Conservation (phyloP, 1,284 basidiomycete genomes). For the Lignosus rhinocerotis region DNA sequence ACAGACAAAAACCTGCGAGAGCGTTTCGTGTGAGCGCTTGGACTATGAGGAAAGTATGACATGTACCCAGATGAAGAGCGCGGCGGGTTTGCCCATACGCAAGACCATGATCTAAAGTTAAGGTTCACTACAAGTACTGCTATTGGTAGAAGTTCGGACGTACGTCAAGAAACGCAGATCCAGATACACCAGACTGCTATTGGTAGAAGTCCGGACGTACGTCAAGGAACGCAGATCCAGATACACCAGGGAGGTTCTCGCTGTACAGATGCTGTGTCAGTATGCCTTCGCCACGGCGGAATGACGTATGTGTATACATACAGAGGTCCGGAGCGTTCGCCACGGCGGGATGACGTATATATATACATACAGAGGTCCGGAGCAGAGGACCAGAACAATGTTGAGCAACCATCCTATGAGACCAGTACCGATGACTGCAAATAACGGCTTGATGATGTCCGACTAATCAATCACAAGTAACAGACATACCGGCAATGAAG, state of each 20-base stretch:
- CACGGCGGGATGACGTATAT: neutral
- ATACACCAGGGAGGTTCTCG: slow-evolving; percentile 62
- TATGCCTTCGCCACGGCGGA: neutral
- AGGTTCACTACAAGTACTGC: neutral
- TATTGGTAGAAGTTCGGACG: slow-evolving; percentile 4
- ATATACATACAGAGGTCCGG: slow-evolving; percentile 59
- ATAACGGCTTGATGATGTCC: neutral
- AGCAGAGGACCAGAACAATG: slow-evolving; percentile 82
- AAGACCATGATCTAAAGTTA: slow-evolving; percentile 65
- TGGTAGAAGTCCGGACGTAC: slow-evolving; percentile 41
- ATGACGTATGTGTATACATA: slow-evolving; percentile 27
- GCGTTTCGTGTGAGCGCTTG: neutral
- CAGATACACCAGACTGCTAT: slow-evolving; percentile 65
- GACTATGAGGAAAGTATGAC: slow-evolving; percentile 19
- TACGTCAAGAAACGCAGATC: slow-evolving; percentile 70
- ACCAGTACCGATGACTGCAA: slow-evolving; percentile 77
- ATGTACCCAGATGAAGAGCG: slow-evolving; percentile 73
- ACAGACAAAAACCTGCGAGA: slow-evolving; percentile 66
- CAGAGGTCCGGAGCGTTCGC: too few relatives aligned
- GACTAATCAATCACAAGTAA: neutral
- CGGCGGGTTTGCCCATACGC: slow-evolving; percentile 71
- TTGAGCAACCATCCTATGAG: slow-evolving; percentile 84
- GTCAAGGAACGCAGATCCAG: slow-evolving; percentile 71
- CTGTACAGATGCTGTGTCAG: slow-evolving; percentile 33
- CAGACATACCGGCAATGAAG: slow-evolving; percentile 72